Conservation (phyloP, 139 green algal genomes). For the Micractinium conductrix region DNA sequence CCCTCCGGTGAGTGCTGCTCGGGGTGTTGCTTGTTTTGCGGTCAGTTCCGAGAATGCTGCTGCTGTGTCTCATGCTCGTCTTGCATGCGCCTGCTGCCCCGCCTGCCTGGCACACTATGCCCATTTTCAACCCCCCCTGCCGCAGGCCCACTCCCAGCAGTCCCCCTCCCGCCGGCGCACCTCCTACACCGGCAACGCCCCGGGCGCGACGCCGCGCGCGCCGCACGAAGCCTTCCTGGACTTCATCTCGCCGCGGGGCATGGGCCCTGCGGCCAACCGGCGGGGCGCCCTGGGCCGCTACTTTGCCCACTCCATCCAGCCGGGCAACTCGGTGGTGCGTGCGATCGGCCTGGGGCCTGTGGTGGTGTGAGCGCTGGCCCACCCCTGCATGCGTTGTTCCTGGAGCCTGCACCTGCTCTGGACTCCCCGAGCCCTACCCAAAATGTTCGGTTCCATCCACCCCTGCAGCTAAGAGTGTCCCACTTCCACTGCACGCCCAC, state of each 20-base stretch:
- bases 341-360: not conserved
- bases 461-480: not conserved
- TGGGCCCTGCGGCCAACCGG: not conserved
- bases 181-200: not conserved
- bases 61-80: too few relatives aligned
- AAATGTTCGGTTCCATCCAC: not conserved
- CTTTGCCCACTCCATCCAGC: slow-evolving; percentile 30
- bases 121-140: not conserved
- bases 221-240: slow-evolving; percentile 5
- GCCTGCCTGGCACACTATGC: too few relatives aligned
- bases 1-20: slow-evolving; percentile 11
- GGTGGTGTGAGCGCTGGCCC: not conserved
- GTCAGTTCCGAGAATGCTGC: too few relatives aligned
- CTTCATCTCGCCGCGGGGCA: not conserved
- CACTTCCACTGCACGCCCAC: not conserved
- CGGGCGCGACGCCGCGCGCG: not conserved
- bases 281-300: slow-evolving; percentile 30
- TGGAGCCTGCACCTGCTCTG: not conserved
- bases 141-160: not conserved
- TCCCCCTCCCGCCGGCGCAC: not conserved
- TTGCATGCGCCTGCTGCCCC: too few relatives aligned
- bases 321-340: slow-evolving; percentile 42
- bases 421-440: too few relatives aligned
- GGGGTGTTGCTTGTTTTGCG: slow-evolving; percentile 13
- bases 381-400: too few relatives aligned